A percentile compares a stretch with the other conserved stretches of the same genome.
These are phyloP conservation scores for Sambucus nigra DNA, from an alignment of 129 eudicot species.

Conservation along the genomic window DNA sequence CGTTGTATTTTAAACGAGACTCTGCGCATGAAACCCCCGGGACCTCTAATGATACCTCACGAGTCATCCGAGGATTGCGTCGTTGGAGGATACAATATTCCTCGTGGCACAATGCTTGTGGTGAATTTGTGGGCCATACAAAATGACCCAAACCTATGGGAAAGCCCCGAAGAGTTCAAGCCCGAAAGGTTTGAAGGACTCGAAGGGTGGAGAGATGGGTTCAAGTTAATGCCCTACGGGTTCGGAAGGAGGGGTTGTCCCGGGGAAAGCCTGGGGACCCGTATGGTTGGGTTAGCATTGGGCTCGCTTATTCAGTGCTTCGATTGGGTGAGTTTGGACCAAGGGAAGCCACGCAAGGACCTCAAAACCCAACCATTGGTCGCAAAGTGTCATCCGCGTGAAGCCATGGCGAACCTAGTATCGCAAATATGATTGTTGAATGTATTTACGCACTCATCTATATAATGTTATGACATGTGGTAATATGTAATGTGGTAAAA, in stretches of 20 bases:
- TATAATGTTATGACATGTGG: too few species aligned
- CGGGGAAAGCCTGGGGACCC: slow-evolving; percentile 33
- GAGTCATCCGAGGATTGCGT: slow-evolving; percentile 31
- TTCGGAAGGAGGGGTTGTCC: slow-evolving; percentile 53
- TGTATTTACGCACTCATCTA: too few species aligned
- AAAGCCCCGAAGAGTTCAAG: slow-evolving; percentile 23
- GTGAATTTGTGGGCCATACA: slow-evolving; percentile 45
- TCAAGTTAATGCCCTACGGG: slow-evolving; percentile 40
- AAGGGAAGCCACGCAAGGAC: slow-evolving; percentile 26
- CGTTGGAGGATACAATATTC: slow-evolving; percentile 26
- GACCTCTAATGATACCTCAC: slow-evolving; percentile 22
- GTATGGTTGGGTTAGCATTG: slow-evolving; percentile 22
- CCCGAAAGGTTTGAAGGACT: slow-evolving; percentile 35
- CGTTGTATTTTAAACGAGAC: slow-evolving; percentile 27
- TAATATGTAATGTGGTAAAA: too few species aligned
- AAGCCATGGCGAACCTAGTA: slow-evolving; percentile 18
- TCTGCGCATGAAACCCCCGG: slow-evolving; percentile 22
- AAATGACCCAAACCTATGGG: slow-evolving; percentile 29
- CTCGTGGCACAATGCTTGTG: slow-evolving; percentile 29
- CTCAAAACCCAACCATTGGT: slow-evolving; percentile 31
- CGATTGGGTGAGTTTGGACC: too few species aligned
- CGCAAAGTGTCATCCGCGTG: slow-evolving; percentile 27
- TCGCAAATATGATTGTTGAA: too few species aligned
- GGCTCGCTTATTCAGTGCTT: slow-evolving; percentile 37
- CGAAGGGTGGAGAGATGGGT: slow-evolving; percentile 31